Percentiles rank a stretch among this genome's conserved stretches.
Conservation (phyloP, 257 asterid species). For the Solanum infundibuliforme region DNA sequence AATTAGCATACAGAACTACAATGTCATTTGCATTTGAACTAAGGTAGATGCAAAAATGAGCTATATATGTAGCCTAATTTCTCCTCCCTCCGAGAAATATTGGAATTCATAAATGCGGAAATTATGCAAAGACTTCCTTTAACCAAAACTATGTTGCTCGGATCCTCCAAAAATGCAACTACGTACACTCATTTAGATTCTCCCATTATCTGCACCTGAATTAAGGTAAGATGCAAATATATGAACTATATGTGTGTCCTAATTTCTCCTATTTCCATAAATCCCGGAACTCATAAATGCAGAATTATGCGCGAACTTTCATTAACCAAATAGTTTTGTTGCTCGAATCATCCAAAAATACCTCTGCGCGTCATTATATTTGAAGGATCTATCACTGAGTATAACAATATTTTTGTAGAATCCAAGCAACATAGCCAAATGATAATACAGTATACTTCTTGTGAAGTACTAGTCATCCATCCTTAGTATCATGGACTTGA, state of each 20-base stretch:
- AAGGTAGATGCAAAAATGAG: not conserved
- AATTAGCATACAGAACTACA: not conserved
- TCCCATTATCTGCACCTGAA: too few relatives aligned
- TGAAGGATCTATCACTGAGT: not conserved
- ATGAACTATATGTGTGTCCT: not conserved
- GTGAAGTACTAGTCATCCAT: not conserved
- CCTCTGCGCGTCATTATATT: not conserved
- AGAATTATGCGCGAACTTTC: not conserved
- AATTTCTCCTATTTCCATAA: not conserved
- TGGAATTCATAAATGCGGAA: too few relatives aligned
- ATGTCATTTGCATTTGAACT: not conserved
- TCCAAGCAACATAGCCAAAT: not conserved
- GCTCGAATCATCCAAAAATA: not conserved
- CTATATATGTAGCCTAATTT: not conserved
- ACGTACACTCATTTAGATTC: not conserved
- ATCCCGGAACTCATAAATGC: not conserved
- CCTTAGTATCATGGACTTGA: constrained; percentile 26
- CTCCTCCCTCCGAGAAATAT: too few relatives aligned
- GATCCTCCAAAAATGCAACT: not conserved
- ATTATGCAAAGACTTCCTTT: not conserved
- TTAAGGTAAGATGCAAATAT: too few relatives aligned
- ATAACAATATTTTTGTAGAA: not conserved
- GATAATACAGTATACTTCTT: not conserved
- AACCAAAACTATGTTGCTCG: not conserved
- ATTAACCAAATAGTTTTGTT: not conserved